Evolutionary conservation across 2,329 filamentous ascomycete species (phyloP), one percentile per base, ranked within the genome.

Genomic region (Orbilia ellipsospora): DNA sequence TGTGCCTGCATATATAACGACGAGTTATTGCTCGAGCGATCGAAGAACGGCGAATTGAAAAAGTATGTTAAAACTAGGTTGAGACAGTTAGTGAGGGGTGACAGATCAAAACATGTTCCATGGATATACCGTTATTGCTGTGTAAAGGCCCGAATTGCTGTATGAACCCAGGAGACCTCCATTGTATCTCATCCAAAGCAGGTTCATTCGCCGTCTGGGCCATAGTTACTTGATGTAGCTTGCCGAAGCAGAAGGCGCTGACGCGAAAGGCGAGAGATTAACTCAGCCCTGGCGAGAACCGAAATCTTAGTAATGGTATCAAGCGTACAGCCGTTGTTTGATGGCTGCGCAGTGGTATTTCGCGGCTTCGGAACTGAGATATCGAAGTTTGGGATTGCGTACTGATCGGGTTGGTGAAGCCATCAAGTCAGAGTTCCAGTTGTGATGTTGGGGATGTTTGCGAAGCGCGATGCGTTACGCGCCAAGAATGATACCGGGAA

Each of bases 151-250:
- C 85, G 83, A 88, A 86, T 54, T 82, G 81, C 57, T 84, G 83
- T 54, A 85, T 83, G 51, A 84, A 83, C 57, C 82, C 82, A 18
- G 87, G 87, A 44, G 86, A 85, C 73, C 85, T 85, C 88, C 89
- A 91, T 84, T 89, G 87, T 75, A 90, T 89, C 83, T 91, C 89
- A 81, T 90, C 89, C 74, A 90, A 84, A 5, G 87, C 85, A 1
- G 85, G 84, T 0, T 87, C 86, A 13, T n/a, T 50, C 13, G 72
- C 45, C 28, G 59, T 23, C 45, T 75, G 72, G 13, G 72, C 72
- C 72, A 75, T 75, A 52, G 61, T 54, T 23, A 12, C 12, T 60
- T n/a, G 31, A 36, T 36, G 10, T 36, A 36, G 31, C 15, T 16
- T 52, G 44, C 8, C 48, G 13, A 63, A 42, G 28, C 8, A 15